Conservation (phyloP, 176 grass and related monocot species). For the Chrysopogon serrulatus region DNA sequence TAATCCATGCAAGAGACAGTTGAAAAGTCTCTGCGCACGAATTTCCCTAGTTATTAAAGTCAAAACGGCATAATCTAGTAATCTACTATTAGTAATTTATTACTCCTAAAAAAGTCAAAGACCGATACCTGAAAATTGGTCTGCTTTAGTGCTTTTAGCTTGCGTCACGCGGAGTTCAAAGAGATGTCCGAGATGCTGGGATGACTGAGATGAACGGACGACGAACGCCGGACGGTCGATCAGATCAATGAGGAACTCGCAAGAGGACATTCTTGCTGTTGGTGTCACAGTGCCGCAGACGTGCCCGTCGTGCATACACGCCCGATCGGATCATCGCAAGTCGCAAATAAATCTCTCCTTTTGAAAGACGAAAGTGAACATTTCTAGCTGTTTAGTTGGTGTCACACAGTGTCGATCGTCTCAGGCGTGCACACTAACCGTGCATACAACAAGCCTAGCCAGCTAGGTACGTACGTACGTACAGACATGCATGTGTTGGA, state of each 20-base stretch:
- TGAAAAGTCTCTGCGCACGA: background rate
- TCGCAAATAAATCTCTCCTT: background rate
- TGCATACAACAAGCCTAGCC: no score
- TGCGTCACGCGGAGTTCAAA: conserved; percentile 1
- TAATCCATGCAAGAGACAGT: background rate
- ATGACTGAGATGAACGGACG: background rate
- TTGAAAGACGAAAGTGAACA: background rate
- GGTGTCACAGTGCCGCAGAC: conserved; percentile 6
- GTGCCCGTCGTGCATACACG: background rate
- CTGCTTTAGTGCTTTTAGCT: background rate
- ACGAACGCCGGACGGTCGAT: background rate
- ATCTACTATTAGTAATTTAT: background rate
- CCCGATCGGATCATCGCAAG: background rate
- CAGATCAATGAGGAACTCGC: background rate
- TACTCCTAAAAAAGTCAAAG: background rate
- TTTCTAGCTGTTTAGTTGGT: background rate
- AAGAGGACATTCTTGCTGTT: background rate
- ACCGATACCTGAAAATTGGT: background rate
- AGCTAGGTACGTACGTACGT: background rate
- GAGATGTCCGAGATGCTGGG: background rate
- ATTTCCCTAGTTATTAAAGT: background rate
- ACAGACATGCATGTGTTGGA: no score
- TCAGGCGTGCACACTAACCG: background rate
- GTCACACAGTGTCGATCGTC: background rate
- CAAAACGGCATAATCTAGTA: background rate